Conservation (phyloP, 140 eudicot species). For the Anethum foeniculum region DNA sequence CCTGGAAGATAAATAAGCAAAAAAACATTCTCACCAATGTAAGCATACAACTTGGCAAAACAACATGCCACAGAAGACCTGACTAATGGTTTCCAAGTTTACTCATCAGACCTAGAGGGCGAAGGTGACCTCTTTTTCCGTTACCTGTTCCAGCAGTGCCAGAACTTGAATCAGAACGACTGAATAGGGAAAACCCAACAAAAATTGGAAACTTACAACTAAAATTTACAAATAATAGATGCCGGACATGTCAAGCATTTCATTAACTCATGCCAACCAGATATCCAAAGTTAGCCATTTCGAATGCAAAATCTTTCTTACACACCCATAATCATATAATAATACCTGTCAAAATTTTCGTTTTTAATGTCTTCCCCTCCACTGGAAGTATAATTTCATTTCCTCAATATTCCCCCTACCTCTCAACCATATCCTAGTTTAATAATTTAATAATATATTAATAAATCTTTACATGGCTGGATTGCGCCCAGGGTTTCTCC, state of each 20-base stretch:
- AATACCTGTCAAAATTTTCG: not conserved
- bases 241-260: too few species aligned
- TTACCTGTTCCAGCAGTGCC: constrained; percentile 35
- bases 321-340: not conserved
- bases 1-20: not conserved
- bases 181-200: too few species aligned
- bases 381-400: not conserved
- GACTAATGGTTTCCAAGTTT: not conserved
- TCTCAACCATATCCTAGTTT: not conserved
- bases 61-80: not conserved
- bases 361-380: not conserved
- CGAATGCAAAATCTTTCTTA: too few species aligned
- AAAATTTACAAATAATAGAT: too few species aligned
- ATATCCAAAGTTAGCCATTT: too few species aligned
- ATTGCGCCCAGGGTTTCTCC: not conserved
- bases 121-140: constrained; percentile 51
- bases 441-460: too few species aligned
- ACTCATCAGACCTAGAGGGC: constrained; percentile 16
- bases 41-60: not conserved
- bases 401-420: not conserved
- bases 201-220: too few species aligned
- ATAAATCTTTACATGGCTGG: not conserved
- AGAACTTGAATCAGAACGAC: not conserved
- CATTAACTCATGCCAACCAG: too few species aligned
- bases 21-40: not conserved